Evolutionary conservation across 345 rosid genomes (phyloP).

Genomic region (Melaleuca alternifolia): DNA sequence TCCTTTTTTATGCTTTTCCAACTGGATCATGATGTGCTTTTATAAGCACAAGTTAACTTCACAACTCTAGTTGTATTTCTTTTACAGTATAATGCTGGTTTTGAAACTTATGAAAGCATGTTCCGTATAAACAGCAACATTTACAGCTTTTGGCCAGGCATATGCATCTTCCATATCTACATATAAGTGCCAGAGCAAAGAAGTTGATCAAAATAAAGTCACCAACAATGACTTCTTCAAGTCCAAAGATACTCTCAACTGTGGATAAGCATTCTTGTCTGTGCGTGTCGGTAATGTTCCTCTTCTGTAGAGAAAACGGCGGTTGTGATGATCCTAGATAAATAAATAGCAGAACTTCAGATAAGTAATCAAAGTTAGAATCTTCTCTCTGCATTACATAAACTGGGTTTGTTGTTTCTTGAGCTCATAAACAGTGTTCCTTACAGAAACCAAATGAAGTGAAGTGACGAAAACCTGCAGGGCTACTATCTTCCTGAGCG

Average conservation of each 20-base stretch:
- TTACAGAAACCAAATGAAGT: neutral
- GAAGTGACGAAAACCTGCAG: conserved; percentile 19
- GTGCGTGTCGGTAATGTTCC: conserved; percentile 32
- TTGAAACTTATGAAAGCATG: neutral
- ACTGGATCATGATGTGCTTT: neutral
- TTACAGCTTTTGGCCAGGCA: neutral
- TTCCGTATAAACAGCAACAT: neutral
- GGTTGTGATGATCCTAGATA: conserved; percentile 18
- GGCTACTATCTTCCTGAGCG: conserved; percentile 3
- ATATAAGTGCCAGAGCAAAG: conserved; percentile 65
- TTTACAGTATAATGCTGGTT: neutral
- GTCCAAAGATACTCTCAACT: conserved; percentile 43
- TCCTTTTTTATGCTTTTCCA: neutral
- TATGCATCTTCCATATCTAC: neutral
- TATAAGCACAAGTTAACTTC: neutral
- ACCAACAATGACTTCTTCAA: conserved; percentile 28
- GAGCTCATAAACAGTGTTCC: neutral
- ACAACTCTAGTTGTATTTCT: neutral
- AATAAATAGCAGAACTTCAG: neutral
- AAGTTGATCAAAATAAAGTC: conserved; percentile 75
- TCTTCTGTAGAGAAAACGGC: conserved; percentile 25
- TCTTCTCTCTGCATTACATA: neutral
- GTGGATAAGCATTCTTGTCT: conserved; percentile 55
- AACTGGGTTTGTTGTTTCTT: neutral
- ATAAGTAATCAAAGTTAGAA: neutral